Evolutionary conservation across 1,139 yeast species (phyloP), one percentile per base, ranked within the genome.

Genomic region (Yamadazyma sp.): DNA sequence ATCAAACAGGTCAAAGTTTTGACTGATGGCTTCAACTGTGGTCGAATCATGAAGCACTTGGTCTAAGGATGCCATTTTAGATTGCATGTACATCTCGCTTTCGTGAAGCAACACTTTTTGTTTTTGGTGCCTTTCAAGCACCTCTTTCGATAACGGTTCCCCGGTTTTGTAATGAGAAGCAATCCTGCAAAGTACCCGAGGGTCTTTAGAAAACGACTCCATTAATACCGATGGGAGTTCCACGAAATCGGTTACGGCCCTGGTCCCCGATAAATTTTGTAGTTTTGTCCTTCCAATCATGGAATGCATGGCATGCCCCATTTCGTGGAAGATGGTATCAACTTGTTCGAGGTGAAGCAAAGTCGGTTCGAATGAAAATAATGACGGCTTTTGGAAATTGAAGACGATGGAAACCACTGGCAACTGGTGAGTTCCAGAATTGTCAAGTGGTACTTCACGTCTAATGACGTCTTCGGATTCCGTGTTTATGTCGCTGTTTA

Each of bases 241-340:
- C 24, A 94, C 98, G 65, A 92, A 92, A 59, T 92, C 98, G 0
- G 98, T 88, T 6, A 89, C 87, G 56, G 98, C 92, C 45, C 99
- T 73, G 0, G 98, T 92, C 2, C 99, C 98, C 17, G 95, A 83
- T 12, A 92, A 83, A 56, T 91, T 94, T 57, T 94, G 98, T 37
- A 92, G 66, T 34, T 82, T 75, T 0, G 98, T 92, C 45, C 92
- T 74, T 0, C 98, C 98, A 22, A 92, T 68, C 97, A 92, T 91
- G 5, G 97, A 88, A 60, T 92, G 98, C 81, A 92, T 86, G 2
- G 98, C 98, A 63, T 92, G 99, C 1, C 99, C 99, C 96, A 92
- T 89, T 62, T 92, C 99, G 62, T 92, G 99, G 66, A 94, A 92
- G 25, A 92, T 66, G 0, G 98, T 92, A 54, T 91, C 96, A 4